A percentile compares a stretch with the other conserved stretches of the same genome.
These are phyloP conservation scores for Yamadazyma sp. DNA, from an alignment of 1,139 yeast species.

Conservation along the genomic window DNA sequence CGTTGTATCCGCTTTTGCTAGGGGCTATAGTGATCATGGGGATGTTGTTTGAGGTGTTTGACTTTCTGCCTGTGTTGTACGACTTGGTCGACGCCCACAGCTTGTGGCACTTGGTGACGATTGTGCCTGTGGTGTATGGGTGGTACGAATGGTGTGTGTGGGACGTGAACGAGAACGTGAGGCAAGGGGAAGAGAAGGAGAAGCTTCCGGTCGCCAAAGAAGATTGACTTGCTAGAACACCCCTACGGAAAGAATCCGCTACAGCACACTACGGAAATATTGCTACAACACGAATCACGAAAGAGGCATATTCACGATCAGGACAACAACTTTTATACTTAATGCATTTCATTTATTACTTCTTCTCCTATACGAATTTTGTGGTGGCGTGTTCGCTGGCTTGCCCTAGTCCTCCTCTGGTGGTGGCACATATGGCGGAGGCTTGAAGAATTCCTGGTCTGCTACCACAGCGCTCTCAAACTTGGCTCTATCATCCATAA, in stretches of 20 bases:
- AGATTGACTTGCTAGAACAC: too few species aligned
- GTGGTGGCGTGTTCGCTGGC: too few species aligned
- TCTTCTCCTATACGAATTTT: constrained; percentile 5
- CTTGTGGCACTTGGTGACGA: constrained; percentile 84
- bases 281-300: too few species aligned
- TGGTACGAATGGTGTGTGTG: constrained; percentile 52
- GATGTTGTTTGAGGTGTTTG: constrained; percentile 85
- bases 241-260: too few species aligned
- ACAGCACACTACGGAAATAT: too few species aligned
- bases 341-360: not conserved
- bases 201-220: too few species aligned
- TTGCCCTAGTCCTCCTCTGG: constrained; percentile 25
- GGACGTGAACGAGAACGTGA: constrained; percentile 42
- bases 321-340: too few species aligned
- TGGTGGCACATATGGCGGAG: constrained; percentile 49
- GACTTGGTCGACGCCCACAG: constrained; percentile 89
- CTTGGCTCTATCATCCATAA: constrained; percentile 63
- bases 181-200: not conserved
- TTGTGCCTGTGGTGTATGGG: constrained; percentile 54
- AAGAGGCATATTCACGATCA: not conserved
- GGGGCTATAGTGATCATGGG: constrained; percentile 62
- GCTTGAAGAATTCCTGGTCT: constrained; percentile 78
- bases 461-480: constrained; percentile 59
- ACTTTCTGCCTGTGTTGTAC: constrained; percentile 68
- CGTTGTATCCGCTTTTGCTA: constrained; percentile 43